These are phyloP conservation scores for Xerocomus amazonicus DNA, from an alignment of 1,284 basidiomycete genomes.

Conservation along the genomic window DNA sequence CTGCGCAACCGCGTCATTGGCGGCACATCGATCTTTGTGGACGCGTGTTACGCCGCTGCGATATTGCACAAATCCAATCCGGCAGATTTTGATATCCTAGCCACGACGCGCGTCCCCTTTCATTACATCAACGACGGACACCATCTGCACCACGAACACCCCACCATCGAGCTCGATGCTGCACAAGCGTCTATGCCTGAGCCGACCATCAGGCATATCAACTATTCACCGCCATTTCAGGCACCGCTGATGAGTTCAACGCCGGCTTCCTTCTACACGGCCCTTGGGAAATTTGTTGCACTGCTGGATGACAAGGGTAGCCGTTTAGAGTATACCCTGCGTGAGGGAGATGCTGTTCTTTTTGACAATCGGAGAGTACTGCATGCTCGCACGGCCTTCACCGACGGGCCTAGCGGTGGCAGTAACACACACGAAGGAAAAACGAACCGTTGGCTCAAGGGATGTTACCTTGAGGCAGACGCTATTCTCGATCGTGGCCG, in stretches of 20 bases:
- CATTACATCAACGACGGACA: constrained; percentile 92
- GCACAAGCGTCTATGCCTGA: constrained; percentile 11
- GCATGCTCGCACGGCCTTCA: constrained; percentile 84
- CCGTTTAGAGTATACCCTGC: constrained; percentile 65
- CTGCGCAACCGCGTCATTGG: constrained; percentile 81
- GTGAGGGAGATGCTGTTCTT: constrained; percentile 83
- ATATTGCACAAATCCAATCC: constrained; percentile 51
- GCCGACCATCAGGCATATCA: constrained; percentile 59
- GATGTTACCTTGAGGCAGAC: constrained; percentile 72
- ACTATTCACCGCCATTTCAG: constrained; percentile 97
- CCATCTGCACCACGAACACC: constrained; percentile 77
- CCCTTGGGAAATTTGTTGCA: constrained; percentile 62
- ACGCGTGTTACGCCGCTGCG: constrained; percentile 69
- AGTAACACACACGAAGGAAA: constrained; percentile 31
- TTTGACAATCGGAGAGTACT: constrained; percentile 95
- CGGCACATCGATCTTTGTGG: constrained; percentile 87
- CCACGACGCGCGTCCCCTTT: constrained; percentile 70
- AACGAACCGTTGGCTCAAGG: constrained; percentile 68
- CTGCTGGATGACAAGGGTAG: constrained; percentile 56
- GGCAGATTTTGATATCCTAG: constrained; percentile 57
- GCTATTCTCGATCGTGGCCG: constrained; percentile 55
- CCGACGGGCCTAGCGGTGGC: constrained; percentile 32
- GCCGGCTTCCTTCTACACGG: constrained; percentile 58
- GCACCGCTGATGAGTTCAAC: constrained; percentile 60
- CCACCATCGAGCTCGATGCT: constrained; percentile 68